phyloP scores from a whole-genome alignment of 1,284 basidiomycete species.

The Naganishia cerealis region DNA sequence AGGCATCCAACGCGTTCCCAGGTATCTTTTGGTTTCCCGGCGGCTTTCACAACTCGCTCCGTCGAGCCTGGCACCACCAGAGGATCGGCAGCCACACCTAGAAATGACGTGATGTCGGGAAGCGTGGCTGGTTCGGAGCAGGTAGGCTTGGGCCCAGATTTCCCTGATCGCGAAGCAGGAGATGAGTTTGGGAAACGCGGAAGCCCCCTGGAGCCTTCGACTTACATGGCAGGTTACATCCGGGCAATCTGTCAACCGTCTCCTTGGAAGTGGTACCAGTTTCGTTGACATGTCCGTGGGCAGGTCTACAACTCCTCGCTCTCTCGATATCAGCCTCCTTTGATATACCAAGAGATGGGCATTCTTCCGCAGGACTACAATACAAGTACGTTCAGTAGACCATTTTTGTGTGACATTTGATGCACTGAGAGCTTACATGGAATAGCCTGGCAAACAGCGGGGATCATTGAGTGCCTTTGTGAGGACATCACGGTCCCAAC shows the following conservation, averaged over 20 bases:
- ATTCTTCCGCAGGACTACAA: slow-evolving; percentile 16
- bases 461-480: slow-evolving; percentile 40
- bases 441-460: slow-evolving; percentile 36
- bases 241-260: slow-evolving; percentile 40
- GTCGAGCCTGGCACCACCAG: neutral
- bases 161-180: slow-evolving; percentile 14
- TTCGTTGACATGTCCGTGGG: slow-evolving; percentile 40
- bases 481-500: slow-evolving; percentile 45
- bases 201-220: neutral
- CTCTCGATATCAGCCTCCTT: slow-evolving; percentile 21
- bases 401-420: neutral
- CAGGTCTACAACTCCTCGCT: slow-evolving; percentile 39
- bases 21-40: slow-evolving; percentile 33
- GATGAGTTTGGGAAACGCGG: neutral
- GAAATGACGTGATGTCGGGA: slow-evolving; percentile 13
- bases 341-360: slow-evolving; percentile 26
- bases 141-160: slow-evolving; percentile 32
- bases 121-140: slow-evolving; percentile 6
- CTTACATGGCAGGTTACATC: slow-evolving; percentile 45
- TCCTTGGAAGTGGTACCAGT: slow-evolving; percentile 37
- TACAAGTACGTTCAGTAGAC: neutral
- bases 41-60: slow-evolving; percentile 30
- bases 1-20: slow-evolving; percentile 43
- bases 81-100: slow-evolving; percentile 14
- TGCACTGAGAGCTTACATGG: slow-evolving; percentile 9